Conservation (phyloP, 495 filamentous ascomycete genomes). For the Aspergillus campestris region DNA sequence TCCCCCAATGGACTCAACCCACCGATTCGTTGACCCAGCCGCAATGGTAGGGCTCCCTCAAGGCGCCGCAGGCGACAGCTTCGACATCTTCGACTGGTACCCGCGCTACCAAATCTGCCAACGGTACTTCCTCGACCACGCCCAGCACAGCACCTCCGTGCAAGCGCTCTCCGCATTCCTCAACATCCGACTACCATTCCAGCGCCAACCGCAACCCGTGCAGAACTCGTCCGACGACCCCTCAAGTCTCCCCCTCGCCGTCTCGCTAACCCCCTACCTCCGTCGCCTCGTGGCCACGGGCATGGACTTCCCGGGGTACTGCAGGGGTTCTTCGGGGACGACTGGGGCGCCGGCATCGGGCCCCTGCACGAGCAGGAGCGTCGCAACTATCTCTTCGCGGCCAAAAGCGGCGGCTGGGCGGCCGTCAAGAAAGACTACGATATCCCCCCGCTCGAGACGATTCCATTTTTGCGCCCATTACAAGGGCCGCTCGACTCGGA, state of each 20-base stretch:
- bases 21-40: constrained; percentile 29
- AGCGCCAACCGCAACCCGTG: constrained; percentile 31
- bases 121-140: constrained; percentile 86
- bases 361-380: constrained; percentile 82
- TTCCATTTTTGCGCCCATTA: constrained; percentile 79
- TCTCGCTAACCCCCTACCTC: constrained; percentile 82
- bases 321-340: constrained; percentile 91
- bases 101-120: constrained; percentile 88
- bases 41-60: constrained; percentile 33
- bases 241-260: constrained; percentile 29
- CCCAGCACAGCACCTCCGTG: constrained; percentile 72
- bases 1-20: constrained; percentile 24
- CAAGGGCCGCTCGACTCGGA: constrained; percentile 66
- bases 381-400: constrained; percentile 89
- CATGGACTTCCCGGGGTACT: constrained; percentile 76
- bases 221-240: constrained; percentile 24
- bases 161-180: constrained; percentile 87
- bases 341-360: constrained; percentile 73
- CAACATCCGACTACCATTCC: constrained; percentile 63
- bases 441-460: constrained; percentile 65
- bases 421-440: constrained; percentile 86
- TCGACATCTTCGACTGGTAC: constrained; percentile 90
- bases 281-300: constrained; percentile 86
- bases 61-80: constrained; percentile 32
- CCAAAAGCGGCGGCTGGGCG: constrained; percentile 84